Conservation (phyloP, 257 asterid genomes). For the Ehretia macrophylla region DNA sequence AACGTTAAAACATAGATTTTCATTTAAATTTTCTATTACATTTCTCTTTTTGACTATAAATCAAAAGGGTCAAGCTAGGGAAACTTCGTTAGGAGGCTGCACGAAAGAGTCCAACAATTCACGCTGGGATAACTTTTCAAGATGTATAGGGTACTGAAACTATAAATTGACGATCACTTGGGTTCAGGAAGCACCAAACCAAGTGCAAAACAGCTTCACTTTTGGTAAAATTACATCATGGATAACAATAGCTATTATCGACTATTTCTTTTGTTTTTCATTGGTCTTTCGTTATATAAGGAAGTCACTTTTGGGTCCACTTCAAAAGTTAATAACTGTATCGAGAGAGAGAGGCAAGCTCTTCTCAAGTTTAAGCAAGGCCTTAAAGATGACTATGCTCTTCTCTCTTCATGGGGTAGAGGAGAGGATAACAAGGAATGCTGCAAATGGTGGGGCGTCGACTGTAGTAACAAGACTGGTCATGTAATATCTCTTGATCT, state of each 20-base stretch:
- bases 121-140: too few relatives aligned
- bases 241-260: background rate
- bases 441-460: constrained; percentile 15
- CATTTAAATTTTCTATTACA: too few relatives aligned
- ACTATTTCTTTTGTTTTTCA: background rate
- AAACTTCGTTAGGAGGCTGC: too few relatives aligned
- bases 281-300: background rate
- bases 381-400: background rate
- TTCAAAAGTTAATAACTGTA: background rate
- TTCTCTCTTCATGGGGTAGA: constrained; percentile 18
- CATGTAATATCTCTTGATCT: constrained; percentile 12
- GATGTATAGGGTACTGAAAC: background rate
- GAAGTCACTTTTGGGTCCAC: too few relatives aligned
- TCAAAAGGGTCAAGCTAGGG: too few relatives aligned
- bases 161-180: background rate
- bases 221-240: background rate
- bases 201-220: background rate
- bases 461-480: constrained; percentile 5
- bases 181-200: background rate
- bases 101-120: too few relatives aligned
- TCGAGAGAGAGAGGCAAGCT: constrained; percentile 18
- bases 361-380: constrained; percentile 19
- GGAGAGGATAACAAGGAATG: constrained; percentile 13
- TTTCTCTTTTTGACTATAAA: too few relatives aligned
- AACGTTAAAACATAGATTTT: too few relatives aligned